A percentile compares a stretch with the other conserved stretches of the same genome.
phyloP scores from a whole-genome alignment of 441 rosid species.

The Capsella rubella region DNA sequence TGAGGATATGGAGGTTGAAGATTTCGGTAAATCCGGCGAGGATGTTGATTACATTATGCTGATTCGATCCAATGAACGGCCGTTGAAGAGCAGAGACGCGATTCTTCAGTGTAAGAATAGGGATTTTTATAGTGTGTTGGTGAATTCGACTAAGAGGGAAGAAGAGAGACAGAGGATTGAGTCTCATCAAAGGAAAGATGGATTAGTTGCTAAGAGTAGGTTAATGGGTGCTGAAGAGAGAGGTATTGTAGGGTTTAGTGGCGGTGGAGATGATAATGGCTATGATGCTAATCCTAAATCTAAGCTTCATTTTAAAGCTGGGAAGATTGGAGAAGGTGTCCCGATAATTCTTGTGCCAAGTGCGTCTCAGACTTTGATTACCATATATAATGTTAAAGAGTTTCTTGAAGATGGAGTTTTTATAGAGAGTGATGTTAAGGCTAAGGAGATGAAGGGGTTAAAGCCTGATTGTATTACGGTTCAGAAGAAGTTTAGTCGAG shows the following conservation, averaged over 20 bases:
- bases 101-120: constrained; percentile 72
- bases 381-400: constrained; percentile 92
- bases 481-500: constrained; percentile 96
- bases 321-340: constrained; percentile 91
- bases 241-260: constrained; percentile 65
- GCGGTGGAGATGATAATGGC: constrained; percentile 65
- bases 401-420: constrained; percentile 90
- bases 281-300: constrained; percentile 63
- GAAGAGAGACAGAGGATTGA: constrained; percentile 90
- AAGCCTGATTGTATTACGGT: constrained; percentile 93
- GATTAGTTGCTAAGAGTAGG: constrained; percentile 86
- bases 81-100: constrained; percentile 78
- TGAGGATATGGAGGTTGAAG: constrained; percentile 41
- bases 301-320: constrained; percentile 73
- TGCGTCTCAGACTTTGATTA: constrained; percentile 89
- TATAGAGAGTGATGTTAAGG: constrained; percentile 88
- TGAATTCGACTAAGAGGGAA: constrained; percentile 79
- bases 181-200: constrained; percentile 92
- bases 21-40: constrained; percentile 43
- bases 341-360: constrained; percentile 93
- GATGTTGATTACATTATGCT: constrained; percentile 51
- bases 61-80: constrained; percentile 69
- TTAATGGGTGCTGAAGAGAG: constrained; percentile 85
- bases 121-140: constrained; percentile 80
- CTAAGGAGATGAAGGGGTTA: constrained; percentile 81